Conservation (phyloP, 139 green algal species). For the Tetradesmus lagerheimii region DNA sequence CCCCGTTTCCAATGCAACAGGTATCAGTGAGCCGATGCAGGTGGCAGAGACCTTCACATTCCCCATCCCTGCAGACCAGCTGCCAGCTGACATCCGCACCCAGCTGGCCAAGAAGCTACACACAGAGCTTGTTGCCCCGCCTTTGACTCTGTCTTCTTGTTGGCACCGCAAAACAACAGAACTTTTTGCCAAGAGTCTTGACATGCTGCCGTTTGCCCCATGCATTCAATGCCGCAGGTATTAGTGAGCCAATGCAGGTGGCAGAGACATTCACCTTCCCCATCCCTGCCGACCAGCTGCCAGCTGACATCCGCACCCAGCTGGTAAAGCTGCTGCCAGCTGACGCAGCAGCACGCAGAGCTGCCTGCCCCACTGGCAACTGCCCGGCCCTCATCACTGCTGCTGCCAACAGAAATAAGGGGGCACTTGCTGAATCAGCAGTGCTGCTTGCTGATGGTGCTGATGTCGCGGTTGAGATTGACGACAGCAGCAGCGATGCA, state of each 20-base stretch:
- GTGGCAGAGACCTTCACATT: constrained; percentile 73
- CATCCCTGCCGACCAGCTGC: constrained; percentile 10
- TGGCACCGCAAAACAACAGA: no score
- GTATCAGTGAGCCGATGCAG: constrained; percentile 75
- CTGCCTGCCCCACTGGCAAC: not conserved
- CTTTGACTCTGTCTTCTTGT: no score
- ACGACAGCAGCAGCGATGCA: not conserved
- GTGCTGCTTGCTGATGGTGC: not conserved
- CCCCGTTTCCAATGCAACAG: constrained; percentile 40
- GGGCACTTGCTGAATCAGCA: no score
- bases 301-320: not conserved
- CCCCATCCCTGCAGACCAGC: constrained; percentile 19
- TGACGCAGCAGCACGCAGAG: not conserved
- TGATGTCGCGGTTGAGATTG: not conserved
- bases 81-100: not conserved
- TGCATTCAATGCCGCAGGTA: no score
- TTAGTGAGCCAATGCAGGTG: constrained; percentile 75
- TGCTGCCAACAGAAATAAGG: not conserved
- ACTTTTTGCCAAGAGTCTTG: no score
- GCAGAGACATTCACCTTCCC: constrained; percentile 70
- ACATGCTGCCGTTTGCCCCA: not conserved
- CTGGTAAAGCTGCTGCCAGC: not conserved
- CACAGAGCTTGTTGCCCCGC: not conserved
- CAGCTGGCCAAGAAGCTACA: not conserved
- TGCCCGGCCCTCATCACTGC: not conserved